phyloP scores from a whole-genome alignment of 1,139 yeast genomes.

The Zygosaccharomyces pseudobailii region DNA sequence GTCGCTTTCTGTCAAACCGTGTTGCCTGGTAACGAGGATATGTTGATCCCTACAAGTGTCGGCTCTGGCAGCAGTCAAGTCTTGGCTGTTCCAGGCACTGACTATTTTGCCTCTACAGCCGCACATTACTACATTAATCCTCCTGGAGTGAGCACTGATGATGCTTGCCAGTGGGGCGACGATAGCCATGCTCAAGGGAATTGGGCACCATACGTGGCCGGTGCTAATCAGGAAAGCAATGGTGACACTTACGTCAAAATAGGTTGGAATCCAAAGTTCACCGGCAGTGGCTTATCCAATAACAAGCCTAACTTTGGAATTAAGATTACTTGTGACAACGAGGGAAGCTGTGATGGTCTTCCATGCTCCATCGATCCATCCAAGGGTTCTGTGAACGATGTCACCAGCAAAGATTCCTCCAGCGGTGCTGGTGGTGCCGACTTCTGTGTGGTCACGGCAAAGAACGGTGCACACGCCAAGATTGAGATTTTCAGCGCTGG shows the following conservation, averaged over 20 bases:
- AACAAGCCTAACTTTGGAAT: slow-evolving; percentile 65
- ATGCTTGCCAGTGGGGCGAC: slow-evolving; percentile 85
- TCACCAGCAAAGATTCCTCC: slow-evolving; percentile 35
- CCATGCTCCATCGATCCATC: slow-evolving; percentile 78
- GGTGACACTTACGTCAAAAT: slow-evolving; percentile 75
- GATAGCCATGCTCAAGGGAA: slow-evolving; percentile 65
- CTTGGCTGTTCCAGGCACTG: slow-evolving; percentile 80
- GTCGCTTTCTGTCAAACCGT: slow-evolving; percentile 92
- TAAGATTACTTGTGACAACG: slow-evolving; percentile 66
- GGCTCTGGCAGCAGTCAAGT: slow-evolving; percentile 42
- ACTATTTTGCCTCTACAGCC: slow-evolving; percentile 70
- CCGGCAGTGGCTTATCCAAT: slow-evolving; percentile 55
- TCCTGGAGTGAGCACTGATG: slow-evolving; percentile 72
- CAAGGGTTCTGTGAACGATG: slow-evolving; percentile 51
- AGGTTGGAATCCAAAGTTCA: slow-evolving; percentile 86
- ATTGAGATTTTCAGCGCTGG: slow-evolving; percentile 57
- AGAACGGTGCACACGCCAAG: slow-evolving; percentile 55
- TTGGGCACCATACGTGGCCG: slow-evolving; percentile 93
- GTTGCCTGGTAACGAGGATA: slow-evolving; percentile 88
- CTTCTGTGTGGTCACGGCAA: slow-evolving; percentile 80
- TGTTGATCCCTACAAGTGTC: slow-evolving; percentile 80
- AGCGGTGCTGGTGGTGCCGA: slow-evolving; percentile 62
- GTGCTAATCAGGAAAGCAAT: slow-evolving; percentile 67
- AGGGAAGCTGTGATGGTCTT: slow-evolving; percentile 63
- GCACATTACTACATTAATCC: slow-evolving; percentile 84